Percentiles rank a stretch among this genome's conserved stretches.
phyloP scores from a whole-genome alignment of 2,329 filamentous ascomycete genomes.

The Pyrenophora teres region DNA sequence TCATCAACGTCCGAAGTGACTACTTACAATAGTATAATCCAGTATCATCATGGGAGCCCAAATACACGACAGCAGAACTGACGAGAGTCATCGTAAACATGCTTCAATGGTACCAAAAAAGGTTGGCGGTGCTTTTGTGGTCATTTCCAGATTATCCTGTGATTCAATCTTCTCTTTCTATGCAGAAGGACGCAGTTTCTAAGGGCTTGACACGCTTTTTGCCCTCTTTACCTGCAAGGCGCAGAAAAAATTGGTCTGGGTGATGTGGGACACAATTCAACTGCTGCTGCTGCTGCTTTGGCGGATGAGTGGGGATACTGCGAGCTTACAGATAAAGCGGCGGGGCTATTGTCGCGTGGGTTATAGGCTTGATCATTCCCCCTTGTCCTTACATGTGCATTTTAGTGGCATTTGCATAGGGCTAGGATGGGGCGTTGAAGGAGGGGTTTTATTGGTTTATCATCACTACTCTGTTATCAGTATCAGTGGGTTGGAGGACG shows the following conservation, averaged over 20 bases:
- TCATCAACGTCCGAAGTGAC: constrained; percentile 68
- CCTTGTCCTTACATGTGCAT: background rate
- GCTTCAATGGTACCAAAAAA: background rate
- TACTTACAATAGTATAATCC: constrained; percentile 34
- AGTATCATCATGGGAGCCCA: too few relatives aligned
- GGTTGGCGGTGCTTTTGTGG: too few relatives aligned
- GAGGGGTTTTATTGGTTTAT: background rate
- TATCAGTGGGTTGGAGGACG: background rate
- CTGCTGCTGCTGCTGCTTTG: background rate
- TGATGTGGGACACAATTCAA: too few relatives aligned
- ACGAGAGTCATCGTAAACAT: too few relatives aligned
- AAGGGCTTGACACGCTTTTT: too few relatives aligned
- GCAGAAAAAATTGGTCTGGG: too few relatives aligned
- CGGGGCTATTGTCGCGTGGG: background rate
- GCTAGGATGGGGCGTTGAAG: background rate
- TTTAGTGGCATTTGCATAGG: constrained; percentile 3
- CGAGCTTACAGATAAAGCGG: background rate
- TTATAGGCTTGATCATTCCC: background rate
- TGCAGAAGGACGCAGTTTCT: too few relatives aligned
- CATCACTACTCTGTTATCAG: background rate
- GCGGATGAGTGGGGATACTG: background rate
- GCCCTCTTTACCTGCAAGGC: too few relatives aligned
- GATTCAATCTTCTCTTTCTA: too few relatives aligned
- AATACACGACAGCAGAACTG: too few relatives aligned
- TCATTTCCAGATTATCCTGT: too few relatives aligned